A percentile compares a stretch with the other conserved stretches of the same genome.
Conservation (phyloP, 2,329 filamentous ascomycete genomes). For the Alternaria hordeiaustralica region DNA sequence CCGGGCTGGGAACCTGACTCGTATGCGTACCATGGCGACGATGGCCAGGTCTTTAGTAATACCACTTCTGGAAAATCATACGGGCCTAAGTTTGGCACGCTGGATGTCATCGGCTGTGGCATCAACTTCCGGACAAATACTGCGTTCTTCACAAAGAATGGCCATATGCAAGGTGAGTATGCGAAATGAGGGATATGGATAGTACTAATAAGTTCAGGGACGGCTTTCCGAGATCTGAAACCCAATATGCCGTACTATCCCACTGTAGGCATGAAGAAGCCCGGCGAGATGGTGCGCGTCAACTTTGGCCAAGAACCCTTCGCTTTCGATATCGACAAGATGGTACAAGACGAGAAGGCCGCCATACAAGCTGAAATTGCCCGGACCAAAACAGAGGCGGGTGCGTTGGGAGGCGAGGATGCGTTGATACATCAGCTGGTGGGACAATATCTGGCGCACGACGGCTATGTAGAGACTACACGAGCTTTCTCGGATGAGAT, state of each 20-base stretch:
- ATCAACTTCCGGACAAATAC: conserved; percentile 67
- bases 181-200: background rate
- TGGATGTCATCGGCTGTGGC: conserved; percentile 69
- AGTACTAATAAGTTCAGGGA: conserved; percentile 58
- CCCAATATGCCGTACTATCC: conserved; percentile 68
- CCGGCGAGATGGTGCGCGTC: conserved; percentile 63
- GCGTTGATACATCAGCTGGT: conserved; percentile 82
- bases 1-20: conserved; percentile 71
- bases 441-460: conserved; percentile 89
- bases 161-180: conserved; percentile 60
- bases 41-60: conserved; percentile 68
- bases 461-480: conserved; percentile 94
- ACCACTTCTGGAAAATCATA: conserved; percentile 64
- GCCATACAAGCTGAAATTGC: conserved; percentile 44
- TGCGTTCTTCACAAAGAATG: conserved; percentile 72
- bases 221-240: conserved; percentile 71
- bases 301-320: conserved; percentile 78
- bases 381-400: conserved; percentile 21
- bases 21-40: conserved; percentile 72
- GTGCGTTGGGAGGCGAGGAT: conserved; percentile 66
- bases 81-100: conserved; percentile 64
- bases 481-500: conserved; percentile 86
- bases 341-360: conserved; percentile 62
- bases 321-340: conserved; percentile 86
- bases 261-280: conserved; percentile 70